Evolutionary conservation across 768 basidiomycete species (phyloP).

Genomic region (Xanthoconium purpureum): DNA sequence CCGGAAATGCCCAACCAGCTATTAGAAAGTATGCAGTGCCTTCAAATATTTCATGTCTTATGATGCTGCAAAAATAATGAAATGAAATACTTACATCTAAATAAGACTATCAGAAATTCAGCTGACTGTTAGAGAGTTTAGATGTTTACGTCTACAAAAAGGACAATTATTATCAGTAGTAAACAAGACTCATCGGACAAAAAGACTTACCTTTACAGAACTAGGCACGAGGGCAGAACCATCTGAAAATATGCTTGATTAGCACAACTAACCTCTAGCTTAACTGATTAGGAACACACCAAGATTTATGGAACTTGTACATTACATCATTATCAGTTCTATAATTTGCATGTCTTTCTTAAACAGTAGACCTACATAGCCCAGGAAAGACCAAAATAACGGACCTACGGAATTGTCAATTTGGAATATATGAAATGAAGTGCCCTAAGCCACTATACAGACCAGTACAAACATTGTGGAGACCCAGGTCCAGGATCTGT

Average conservation of each 20-base stretch:
- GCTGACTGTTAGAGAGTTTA: no score
- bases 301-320: neutral
- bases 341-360: no score
- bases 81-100: conserved; percentile 4
- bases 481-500: neutral
- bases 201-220: neutral
- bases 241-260: neutral
- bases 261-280: neutral
- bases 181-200: no score
- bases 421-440: neutral
- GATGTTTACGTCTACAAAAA: neutral
- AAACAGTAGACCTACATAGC: neutral
- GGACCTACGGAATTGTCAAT: neutral
- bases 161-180: no score
- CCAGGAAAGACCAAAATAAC: neutral
- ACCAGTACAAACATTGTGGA: neutral
- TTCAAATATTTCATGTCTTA: neutral
- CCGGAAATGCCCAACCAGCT: neutral
- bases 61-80: neutral
- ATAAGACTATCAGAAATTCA: no score
- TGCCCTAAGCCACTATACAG: neutral
- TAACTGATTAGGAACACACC: neutral
- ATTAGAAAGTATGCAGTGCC: no score
- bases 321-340: no score
- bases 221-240: neutral